Percentiles rank a stretch among this genome's conserved stretches.
phyloP scores from a whole-genome alignment of 352 stramenopile genomes.

The Globisporangium rhizosaccharum region DNA sequence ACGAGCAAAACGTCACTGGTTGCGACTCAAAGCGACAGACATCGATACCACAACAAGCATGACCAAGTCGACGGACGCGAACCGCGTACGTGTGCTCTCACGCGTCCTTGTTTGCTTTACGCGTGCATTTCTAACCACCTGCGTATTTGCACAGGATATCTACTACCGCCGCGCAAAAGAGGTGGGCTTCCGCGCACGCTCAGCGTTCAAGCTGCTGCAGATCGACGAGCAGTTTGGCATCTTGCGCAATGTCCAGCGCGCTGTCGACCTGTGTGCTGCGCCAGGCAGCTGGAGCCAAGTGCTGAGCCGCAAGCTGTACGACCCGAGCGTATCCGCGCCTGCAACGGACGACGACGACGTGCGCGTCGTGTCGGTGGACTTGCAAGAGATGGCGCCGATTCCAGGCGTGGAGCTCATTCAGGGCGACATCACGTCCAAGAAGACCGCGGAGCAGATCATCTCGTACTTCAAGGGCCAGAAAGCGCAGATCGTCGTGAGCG shows the following conservation, averaged over 20 bases:
- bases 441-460: slow-evolving; percentile 96
- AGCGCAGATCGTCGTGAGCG: slow-evolving; percentile 97
- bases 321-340: slow-evolving; percentile 22
- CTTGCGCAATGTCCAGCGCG: slow-evolving; percentile 88
- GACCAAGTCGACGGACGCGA: slow-evolving; percentile 31
- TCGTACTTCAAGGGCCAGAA: slow-evolving; percentile 89
- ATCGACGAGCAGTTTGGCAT: slow-evolving; percentile 98
- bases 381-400: slow-evolving; percentile 99
- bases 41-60: too few species aligned
- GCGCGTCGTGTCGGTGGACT: slow-evolving; percentile 96
- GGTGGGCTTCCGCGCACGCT: slow-evolving; percentile 95
- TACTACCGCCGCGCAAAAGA: slow-evolving; percentile 94
- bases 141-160: slow-evolving; percentile 45
- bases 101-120: neutral
- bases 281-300: slow-evolving; percentile 99
- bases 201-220: slow-evolving; percentile 99
- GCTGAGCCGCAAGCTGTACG: slow-evolving; percentile 87
- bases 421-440: slow-evolving; percentile 94
- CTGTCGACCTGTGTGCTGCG: slow-evolving; percentile 98
- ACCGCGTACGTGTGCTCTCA: slow-evolving; percentile 29
- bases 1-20: too few species aligned
- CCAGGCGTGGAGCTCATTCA: slow-evolving; percentile 94
- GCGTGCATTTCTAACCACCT: neutral
- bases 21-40: too few species aligned
- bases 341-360: slow-evolving; percentile 29